Evolutionary conservation across 2,329 filamentous ascomycete species (phyloP).

Genomic region (Monosporascus sp.): DNA sequence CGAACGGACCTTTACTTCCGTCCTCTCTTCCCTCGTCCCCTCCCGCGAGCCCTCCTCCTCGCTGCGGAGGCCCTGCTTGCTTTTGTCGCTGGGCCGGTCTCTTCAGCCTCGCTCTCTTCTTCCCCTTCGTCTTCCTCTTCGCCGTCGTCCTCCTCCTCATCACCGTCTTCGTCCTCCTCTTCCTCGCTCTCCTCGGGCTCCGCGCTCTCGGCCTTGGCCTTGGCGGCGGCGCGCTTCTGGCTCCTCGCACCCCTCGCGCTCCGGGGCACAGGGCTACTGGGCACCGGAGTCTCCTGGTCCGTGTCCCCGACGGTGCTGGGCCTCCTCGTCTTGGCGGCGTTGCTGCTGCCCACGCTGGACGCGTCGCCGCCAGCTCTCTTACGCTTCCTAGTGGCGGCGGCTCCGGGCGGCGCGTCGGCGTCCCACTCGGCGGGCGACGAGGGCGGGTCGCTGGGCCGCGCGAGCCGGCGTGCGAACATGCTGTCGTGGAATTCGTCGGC

Average conservation of each 20-base stretch:
- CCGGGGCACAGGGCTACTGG: constrained; percentile 33
- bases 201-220: constrained; percentile 30
- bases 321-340: constrained; percentile 35
- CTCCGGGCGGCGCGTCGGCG: constrained; percentile 19
- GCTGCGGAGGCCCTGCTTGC: constrained; percentile 8
- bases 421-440: constrained; percentile 42
- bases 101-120: constrained; percentile 13
- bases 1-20: constrained; percentile 13
- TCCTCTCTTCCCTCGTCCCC: constrained; percentile 18
- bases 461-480: constrained; percentile 36
- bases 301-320: constrained; percentile 48
- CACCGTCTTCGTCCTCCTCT: constrained; percentile 9
- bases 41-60: constrained; percentile 19
- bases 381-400: constrained; percentile 33
- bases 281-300: constrained; percentile 39
- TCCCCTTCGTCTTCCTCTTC: constrained; percentile 10
- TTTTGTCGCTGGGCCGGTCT: constrained; percentile 14
- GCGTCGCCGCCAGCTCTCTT: constrained; percentile 34
- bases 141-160: constrained; percentile 12
- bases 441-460: constrained; percentile 36
- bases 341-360: constrained; percentile 42
- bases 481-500: constrained; percentile 37
- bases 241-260: constrained; percentile 38
- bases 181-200: constrained; percentile 20
- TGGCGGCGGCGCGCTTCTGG: constrained; percentile 38